These are phyloP conservation scores for Spinacia oleracea DNA, from an alignment of 179 eudicot species.

Conservation along the genomic window DNA sequence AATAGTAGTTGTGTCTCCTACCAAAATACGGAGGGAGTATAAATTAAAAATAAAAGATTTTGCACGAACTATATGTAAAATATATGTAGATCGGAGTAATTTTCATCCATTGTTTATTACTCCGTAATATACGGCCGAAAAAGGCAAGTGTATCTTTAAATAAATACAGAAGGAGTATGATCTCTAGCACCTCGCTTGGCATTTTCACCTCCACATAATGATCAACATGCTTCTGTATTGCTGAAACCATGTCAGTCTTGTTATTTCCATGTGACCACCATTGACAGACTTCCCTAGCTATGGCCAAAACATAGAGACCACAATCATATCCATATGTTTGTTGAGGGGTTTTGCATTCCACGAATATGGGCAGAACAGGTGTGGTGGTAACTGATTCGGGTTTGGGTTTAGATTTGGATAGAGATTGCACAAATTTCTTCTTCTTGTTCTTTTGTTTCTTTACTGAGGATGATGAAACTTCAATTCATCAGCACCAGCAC, in stretches of 20 bases:
- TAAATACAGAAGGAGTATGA: not conserved
- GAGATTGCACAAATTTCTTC: not conserved
- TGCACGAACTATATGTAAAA: too few relatives aligned
- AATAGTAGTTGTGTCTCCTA: too few relatives aligned
- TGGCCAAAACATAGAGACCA: slow-evolving; percentile 23
- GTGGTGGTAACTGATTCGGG: not conserved
- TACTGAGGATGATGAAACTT: not conserved
- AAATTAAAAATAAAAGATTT: too few relatives aligned
- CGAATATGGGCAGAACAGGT: slow-evolving; percentile 10
- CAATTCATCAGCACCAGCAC: too few relatives aligned
- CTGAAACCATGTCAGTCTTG: slow-evolving; percentile 17
- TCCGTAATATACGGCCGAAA: too few relatives aligned
- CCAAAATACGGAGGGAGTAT: too few relatives aligned
- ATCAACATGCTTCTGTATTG: not conserved
- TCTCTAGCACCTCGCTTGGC: slow-evolving; percentile 4
- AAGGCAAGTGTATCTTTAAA: too few relatives aligned
- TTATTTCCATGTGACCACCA: not conserved
- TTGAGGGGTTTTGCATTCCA: slow-evolving; percentile 16
- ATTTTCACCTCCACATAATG: slow-evolving; percentile 12
- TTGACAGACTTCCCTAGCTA: slow-evolving; percentile 8
- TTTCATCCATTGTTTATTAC: too few relatives aligned
- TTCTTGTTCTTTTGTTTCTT: slow-evolving; percentile 20
- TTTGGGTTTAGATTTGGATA: not conserved
- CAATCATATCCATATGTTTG: slow-evolving; percentile 25
- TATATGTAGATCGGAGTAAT: too few relatives aligned